Base-by-base conservation (phyloP, 1,284 basidiomycete genomes). In the Sanguinoderma infundibulare region DNA sequence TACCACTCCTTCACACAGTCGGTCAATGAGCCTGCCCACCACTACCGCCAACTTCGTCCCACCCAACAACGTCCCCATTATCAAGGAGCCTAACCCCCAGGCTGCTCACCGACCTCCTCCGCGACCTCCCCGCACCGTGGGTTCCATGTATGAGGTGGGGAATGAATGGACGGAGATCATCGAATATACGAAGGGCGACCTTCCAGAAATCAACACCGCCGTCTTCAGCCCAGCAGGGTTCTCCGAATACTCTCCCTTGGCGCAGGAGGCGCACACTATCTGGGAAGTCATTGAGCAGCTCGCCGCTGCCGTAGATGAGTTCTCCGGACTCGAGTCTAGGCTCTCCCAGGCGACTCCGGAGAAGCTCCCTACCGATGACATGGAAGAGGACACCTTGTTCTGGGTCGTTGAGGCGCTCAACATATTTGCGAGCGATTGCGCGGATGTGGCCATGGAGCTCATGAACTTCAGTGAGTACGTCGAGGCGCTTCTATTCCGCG, bases 251-350 rank as follows among this genome's bases (percentile, higher is more conserved):
- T 64, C 62, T 20, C 65, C 62, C 5, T 59, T 67, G n/a, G 63
- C 60, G 56, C 65, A 67, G 56, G 65, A 67, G 30, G 61, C 40
- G 4, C 58, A 55, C 54, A 57, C 46, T 9, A 61, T 60, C 35
- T 59, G 60, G 54, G 63, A 64, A 30, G 63, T 67, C 52, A 59
- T 64, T 44, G 65, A 67, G 53, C 55, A 64, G 53, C 63, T 67
- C 36, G 59, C 62, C 7, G 56, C 54, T 9, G 63, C 61, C 6
- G 60, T 59, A 2, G 55, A 60, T 35, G 59, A 54, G 26, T 61
- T 67, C 52, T 42, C 58, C 10, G 62, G 53, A 14, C 50, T 67
- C 28, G 63, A 67, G 22, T 46, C 42, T 26, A 40, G 53, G 28
- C 52, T 67, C 1, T 50, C 58, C 0, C 53, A 44, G 15, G 61